Evolutionary conservation across 148 eudicot species (phyloP).

Genomic region (Amaranthus hypochondriacus): DNA sequence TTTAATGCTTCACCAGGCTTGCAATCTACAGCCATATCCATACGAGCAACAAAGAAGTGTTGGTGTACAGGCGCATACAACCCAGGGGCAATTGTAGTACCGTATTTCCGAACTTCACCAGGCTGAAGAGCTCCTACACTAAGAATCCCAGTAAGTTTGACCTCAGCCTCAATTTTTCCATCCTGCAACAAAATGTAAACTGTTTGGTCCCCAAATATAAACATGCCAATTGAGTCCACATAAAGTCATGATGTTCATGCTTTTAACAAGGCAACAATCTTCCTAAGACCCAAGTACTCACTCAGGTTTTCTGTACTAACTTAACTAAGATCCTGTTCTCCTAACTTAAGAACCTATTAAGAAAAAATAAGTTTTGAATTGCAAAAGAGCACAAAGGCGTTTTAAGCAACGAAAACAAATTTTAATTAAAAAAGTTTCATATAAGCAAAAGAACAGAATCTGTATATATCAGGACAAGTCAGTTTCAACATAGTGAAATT

Average conservation of each 20-base stretch:
- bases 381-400: too few species aligned
- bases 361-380: too few species aligned
- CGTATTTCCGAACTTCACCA: conserved; percentile 91
- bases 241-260: not conserved
- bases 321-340: not conserved
- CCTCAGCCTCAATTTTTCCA: conserved; percentile 98
- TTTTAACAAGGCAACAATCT: not conserved
- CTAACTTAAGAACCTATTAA: too few species aligned
- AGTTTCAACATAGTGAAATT: too few species aligned
- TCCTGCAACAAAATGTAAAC: conserved; percentile 44
- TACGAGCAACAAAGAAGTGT: conserved; percentile 97
- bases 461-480: too few species aligned
- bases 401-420: too few species aligned
- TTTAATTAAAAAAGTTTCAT: too few species aligned
- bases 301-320: not conserved
- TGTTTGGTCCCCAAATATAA: conserved; percentile 1
- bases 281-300: not conserved
- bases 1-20: conserved; percentile 92
- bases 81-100: conserved; percentile 96
- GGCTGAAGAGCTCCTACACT: conserved; percentile 92
- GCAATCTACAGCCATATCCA: conserved; percentile 99
- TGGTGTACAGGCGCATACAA: conserved; percentile 99
- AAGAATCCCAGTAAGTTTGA: conserved; percentile 93
- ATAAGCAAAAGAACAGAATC: too few species aligned
- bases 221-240: not conserved